These are phyloP conservation scores for Trichosporon asahii DNA, from an alignment of 1,284 basidiomycete genomes.

Conservation along the genomic window DNA sequence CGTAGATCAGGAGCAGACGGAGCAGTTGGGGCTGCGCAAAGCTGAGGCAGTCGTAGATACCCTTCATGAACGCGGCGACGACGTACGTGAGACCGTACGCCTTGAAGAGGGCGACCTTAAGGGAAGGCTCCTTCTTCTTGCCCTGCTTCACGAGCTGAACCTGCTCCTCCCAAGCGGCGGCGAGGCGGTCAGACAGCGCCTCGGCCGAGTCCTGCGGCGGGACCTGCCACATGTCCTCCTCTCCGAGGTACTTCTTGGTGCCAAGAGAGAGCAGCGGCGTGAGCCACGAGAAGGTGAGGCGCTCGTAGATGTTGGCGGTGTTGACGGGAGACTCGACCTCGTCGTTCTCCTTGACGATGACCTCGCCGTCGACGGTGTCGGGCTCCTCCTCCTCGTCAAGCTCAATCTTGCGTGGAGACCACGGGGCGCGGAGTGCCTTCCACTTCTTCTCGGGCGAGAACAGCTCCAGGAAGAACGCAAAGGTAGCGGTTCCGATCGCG, in stretches of 20 bases:
- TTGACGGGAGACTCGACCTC: slow-evolving; percentile 67
- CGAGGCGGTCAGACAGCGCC: slow-evolving; percentile 65
- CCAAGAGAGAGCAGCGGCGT: slow-evolving; percentile 44
- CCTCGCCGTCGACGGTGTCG: slow-evolving; percentile 31
- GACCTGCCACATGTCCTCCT: slow-evolving; percentile 70
- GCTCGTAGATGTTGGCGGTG: slow-evolving; percentile 73
- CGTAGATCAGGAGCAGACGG: slow-evolving; percentile 73
- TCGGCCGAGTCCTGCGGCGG: slow-evolving; percentile 68
- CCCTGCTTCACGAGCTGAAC: slow-evolving; percentile 50
- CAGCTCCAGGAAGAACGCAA: slow-evolving; percentile 67
- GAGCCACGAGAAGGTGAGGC: slow-evolving; percentile 48
- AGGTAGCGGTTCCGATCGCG: slow-evolving; percentile 56
- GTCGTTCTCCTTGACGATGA: slow-evolving; percentile 50
- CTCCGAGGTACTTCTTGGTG: slow-evolving; percentile 60
- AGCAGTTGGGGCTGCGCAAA: slow-evolving; percentile 90
- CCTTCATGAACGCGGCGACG: slow-evolving; percentile 66
- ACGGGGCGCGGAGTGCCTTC: slow-evolving; percentile 19
- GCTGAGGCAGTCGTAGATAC: slow-evolving; percentile 71
- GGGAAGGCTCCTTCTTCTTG: slow-evolving; percentile 63
- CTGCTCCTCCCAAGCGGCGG: slow-evolving; percentile 52
- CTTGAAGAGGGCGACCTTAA: slow-evolving; percentile 68
- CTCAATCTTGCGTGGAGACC: slow-evolving; percentile 36
- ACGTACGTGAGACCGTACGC: slow-evolving; percentile 78
- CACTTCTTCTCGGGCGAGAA: slow-evolving; percentile 62
- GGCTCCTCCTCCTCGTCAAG: slow-evolving; percentile 48